Base-by-base conservation (phyloP, 768 basidiomycete genomes). In the Phlebiopsis flavidoalba region DNA sequence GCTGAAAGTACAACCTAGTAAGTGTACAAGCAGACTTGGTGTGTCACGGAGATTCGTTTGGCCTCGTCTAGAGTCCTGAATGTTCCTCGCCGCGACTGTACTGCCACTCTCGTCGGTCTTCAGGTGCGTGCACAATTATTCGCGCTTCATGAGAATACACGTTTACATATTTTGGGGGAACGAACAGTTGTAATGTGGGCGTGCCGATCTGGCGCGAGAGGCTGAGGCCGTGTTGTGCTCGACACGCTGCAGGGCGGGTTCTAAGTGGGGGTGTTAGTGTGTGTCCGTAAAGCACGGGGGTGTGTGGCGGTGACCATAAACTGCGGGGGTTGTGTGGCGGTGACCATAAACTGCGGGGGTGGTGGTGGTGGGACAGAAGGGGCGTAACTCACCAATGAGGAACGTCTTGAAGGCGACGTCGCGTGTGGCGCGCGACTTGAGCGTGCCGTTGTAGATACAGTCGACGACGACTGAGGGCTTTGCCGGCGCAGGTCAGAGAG, bases 391-490 rank as follows among this genome's bases (percentile, higher is more conserved):
- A 87, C 91, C 89, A 61, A 86, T 80, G 37, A 93, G 74, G 67
- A 88, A 91, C 2, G 77, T 70, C 64, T 86, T 88, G 76, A 90
- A 91, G 8, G 82, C 80, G 4, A 81, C 72, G 64, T 91, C 85
- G 57, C 77, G 82, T 50, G 84, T 75, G 1, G 79, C 71, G 22
- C 87, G 82, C 8, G 82, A 77, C 69, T 85, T 87, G 60, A 91
- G 70, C 3, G 80, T 76, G 0, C 77, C 63, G 64, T 88, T 80
- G 71, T 83, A 85, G 1, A 92, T 76, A 63, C 86, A 86, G 71
- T 93, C 91, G 64, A 93, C 86, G 5, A 92, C 87, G 40, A 89
- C 68, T 5, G 84, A 80, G 0, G 81, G 76, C 35, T 86, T 87
- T n/a, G n/a, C n/a, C n/a, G n/a, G n/a, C n/a, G n/a, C n/a, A n/a